Percentiles rank a stretch among this genome's conserved stretches.
Evolutionary conservation across 306 rosid genomes (phyloP).

Genomic region (Dalbergia cochinchinensis): DNA sequence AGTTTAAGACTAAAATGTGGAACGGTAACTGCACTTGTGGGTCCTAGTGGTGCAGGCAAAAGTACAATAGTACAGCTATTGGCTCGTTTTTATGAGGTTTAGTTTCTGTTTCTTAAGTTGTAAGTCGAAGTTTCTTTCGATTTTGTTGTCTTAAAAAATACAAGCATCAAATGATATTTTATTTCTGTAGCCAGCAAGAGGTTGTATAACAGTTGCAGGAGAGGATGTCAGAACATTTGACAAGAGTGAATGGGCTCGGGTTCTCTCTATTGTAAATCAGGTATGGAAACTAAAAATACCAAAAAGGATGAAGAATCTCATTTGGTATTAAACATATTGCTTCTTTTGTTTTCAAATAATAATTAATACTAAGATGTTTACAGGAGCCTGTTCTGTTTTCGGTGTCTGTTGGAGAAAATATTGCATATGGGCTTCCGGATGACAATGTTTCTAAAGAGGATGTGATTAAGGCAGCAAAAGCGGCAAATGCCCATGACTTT

Average conservation of each 20-base stretch:
- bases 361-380: slow-evolving; percentile 28
- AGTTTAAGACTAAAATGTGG: slow-evolving; percentile 84
- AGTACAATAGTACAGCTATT: slow-evolving; percentile 93
- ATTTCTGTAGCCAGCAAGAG: slow-evolving; percentile 76
- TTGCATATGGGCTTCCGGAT: slow-evolving; percentile 98
- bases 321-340: slow-evolving; percentile 33
- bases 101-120: slow-evolving; percentile 41
- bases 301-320: not conserved
- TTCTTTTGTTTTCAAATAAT: slow-evolving; percentile 30
- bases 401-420: slow-evolving; percentile 95
- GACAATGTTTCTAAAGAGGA: slow-evolving; percentile 87
- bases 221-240: slow-evolving; percentile 94
- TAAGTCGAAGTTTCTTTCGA: slow-evolving; percentile 29
- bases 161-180: slow-evolving; percentile 34
- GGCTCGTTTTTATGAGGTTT: slow-evolving; percentile 97
- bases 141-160: slow-evolving; percentile 33
- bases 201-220: slow-evolving; percentile 85
- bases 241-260: slow-evolving; percentile 95
- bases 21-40: slow-evolving; percentile 90
- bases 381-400: slow-evolving; percentile 98
- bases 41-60: slow-evolving; percentile 93
- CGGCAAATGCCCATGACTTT: slow-evolving; percentile 98
- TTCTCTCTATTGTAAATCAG: slow-evolving; percentile 87
- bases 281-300: slow-evolving; percentile 52
- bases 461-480: slow-evolving; percentile 94